A percentile compares a stretch with the other conserved stretches of the same genome.
phyloP scores from a whole-genome alignment of 2,329 filamentous ascomycete species.

The Penicillium sp. region DNA sequence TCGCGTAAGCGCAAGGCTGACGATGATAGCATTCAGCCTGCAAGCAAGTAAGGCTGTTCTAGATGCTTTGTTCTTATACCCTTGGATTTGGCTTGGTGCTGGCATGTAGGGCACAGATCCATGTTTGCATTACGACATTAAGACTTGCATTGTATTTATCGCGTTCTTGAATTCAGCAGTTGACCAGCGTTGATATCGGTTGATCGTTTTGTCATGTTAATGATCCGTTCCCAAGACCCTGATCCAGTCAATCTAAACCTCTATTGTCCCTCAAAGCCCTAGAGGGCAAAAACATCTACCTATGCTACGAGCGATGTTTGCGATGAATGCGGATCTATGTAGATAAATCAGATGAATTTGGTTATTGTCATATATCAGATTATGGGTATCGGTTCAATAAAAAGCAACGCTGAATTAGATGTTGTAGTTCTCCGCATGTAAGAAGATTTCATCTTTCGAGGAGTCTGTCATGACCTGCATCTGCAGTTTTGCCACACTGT shows the following conservation, averaged over 20 bases:
- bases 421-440: constrained; percentile 95
- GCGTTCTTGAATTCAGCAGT: too few species aligned
- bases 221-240: too few species aligned
- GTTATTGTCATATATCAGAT: background rate
- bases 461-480: constrained; percentile 78
- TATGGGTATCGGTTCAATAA: constrained; percentile 20
- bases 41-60: constrained; percentile 16
- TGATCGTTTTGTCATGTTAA: too few species aligned
- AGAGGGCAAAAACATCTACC: too few species aligned
- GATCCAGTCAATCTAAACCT: too few species aligned
- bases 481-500: constrained; percentile 79
- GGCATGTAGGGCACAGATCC: background rate
- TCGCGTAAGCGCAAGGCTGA: constrained; percentile 35
- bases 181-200: too few species aligned
- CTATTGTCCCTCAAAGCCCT: too few species aligned
- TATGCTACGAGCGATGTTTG: too few species aligned
- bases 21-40: constrained; percentile 22
- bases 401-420: constrained; percentile 55
- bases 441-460: constrained; percentile 81
- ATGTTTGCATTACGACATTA: background rate
- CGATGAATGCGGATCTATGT: too few species aligned
- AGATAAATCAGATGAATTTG: too few species aligned
- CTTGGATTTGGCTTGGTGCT: constrained; percentile 1
- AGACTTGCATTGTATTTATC: background rate
- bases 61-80: constrained; percentile 13